phyloP scores from a whole-genome alignment of 352 stramenopile species.

The Thraustochytrium striatum region DNA sequence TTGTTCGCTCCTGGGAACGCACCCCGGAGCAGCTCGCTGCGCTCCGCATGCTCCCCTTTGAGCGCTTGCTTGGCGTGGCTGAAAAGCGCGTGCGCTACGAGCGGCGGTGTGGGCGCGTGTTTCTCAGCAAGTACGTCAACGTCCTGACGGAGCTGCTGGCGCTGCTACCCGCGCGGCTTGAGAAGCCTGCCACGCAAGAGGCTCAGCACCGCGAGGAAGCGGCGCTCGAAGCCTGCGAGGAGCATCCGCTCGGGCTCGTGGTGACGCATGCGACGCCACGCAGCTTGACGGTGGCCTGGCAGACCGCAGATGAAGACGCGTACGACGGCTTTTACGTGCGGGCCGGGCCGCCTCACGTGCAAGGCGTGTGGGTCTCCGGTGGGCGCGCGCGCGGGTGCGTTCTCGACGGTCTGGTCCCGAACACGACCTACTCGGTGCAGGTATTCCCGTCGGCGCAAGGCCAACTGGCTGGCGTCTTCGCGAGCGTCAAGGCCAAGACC shows the following conservation, averaged over 20 bases:
- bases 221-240: too few relatives aligned
- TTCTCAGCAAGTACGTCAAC: slow-evolving; percentile 51
- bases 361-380: background rate
- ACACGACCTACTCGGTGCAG: background rate
- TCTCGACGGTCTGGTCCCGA: background rate
- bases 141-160: background rate
- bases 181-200: too few relatives aligned
- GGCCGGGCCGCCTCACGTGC: too few relatives aligned
- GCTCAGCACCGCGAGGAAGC: too few relatives aligned
- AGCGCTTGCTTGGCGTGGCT: slow-evolving; percentile 27
- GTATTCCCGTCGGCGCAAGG: background rate
- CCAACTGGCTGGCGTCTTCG: background rate
- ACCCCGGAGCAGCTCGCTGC: background rate
- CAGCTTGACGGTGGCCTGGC: too few relatives aligned
- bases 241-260: too few relatives aligned
- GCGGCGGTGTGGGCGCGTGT: slow-evolving; percentile 51
- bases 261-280: too few relatives aligned
- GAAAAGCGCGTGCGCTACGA: slow-evolving; percentile 47
- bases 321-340: too few relatives aligned
- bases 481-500: slow-evolving; percentile 1
- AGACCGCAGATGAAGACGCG: too few relatives aligned
- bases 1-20: slow-evolving; percentile 36
- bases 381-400: background rate
- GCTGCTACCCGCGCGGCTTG: background rate
- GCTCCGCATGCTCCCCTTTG: slow-evolving; percentile 3